These are phyloP conservation scores for Fagus crenata DNA, from an alignment of 306 rosid species.

Conservation along the genomic window DNA sequence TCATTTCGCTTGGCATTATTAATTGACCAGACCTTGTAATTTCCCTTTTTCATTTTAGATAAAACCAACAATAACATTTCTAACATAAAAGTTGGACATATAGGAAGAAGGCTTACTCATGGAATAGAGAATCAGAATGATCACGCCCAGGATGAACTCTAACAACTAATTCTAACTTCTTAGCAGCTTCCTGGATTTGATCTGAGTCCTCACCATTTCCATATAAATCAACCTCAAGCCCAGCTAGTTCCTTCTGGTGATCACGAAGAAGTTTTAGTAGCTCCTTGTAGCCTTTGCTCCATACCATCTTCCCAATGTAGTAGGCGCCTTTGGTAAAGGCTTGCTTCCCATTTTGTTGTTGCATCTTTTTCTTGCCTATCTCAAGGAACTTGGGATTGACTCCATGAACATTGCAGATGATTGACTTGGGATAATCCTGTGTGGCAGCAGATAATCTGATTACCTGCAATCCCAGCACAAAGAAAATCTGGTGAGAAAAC, in stretches of 20 bases:
- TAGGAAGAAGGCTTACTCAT: conserved; percentile 60
- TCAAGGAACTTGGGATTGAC: conserved; percentile 93
- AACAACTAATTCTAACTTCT: conserved; percentile 59
- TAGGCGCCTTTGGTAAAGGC: conserved; percentile 81
- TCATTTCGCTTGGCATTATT: too few relatives aligned
- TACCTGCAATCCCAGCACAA: conserved; percentile 55
- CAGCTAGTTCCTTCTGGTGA: conserved; percentile 66
- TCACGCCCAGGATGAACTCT: conserved; percentile 80
- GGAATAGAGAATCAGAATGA: conserved; percentile 80
- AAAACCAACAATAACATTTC: conserved; percentile 11
- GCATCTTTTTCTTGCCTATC: conserved; percentile 70
- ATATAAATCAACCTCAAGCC: conserved; percentile 82
- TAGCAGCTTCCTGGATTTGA: conserved; percentile 62
- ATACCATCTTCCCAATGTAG: conserved; percentile 94
- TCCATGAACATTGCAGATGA: conserved; percentile 91
- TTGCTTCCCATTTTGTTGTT: conserved; percentile 54
- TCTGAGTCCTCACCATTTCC: conserved; percentile 93
- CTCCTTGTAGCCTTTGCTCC: conserved; percentile 97
- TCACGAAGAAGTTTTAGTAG: conserved; percentile 64
- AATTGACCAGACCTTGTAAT: conserved; percentile 9
- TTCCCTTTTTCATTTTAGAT: conserved; percentile 3
- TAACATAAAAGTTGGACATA: conserved; percentile 6
- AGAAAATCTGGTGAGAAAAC: conserved; percentile 30
- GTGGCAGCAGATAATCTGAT: conserved; percentile 96
- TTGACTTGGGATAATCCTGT: conserved; percentile 75